Base-by-base conservation (phyloP, 495 filamentous ascomycete species). In the Podospora comata region DNA sequence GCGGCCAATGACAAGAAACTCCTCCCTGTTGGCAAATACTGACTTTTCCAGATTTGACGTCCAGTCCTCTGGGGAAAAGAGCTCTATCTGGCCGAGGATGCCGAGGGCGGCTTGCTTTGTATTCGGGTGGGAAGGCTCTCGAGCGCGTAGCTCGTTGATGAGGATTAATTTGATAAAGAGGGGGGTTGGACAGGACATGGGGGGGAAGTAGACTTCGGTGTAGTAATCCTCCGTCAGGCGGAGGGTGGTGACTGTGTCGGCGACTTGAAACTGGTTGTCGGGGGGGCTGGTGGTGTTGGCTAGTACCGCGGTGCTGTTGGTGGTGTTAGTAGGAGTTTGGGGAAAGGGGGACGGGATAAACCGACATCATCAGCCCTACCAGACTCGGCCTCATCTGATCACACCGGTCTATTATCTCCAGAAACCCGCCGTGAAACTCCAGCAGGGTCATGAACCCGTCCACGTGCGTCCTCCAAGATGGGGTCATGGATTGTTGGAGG, bases 261-360 rank as follows among this genome's bases (percentile, higher is more conserved):
- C 27, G 34, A 67, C 27, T 23, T 68, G 66, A 54, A 73, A 34
- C 44, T 77, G 71, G 61, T 78, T 58, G 18, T 70, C 27, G 27
- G 73, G 62, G 7, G 77, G 77, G 39, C 73, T 77, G 15, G 76
- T 75, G 48, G 76, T 79, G 69, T 80, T 76, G 59, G 72, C 74
- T 3, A 77, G 65, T 11, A 78, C 66, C 6, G 58, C 59, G 19
- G 69, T 30, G 26, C 78, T 80, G 62, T 34, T 19, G n/a, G 6
- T 58, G n/a, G 1, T 58, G 56, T 27, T 5, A 20, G 56, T 58
- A 4, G 18, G 57, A 19, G 30, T 23, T 1, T 39, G 44, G 27
- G 61, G 13, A 44, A 18, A 18, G 26, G 11, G 15, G 15, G 16
- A 11, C 26, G 54, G 2, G 23, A 23, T 23, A 2, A 34, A 71